Evolutionary conservation across 176 grass and related monocot genomes (phyloP), one percentile per base, ranked within the genome.

Genomic region (Guadua angustifolia): DNA sequence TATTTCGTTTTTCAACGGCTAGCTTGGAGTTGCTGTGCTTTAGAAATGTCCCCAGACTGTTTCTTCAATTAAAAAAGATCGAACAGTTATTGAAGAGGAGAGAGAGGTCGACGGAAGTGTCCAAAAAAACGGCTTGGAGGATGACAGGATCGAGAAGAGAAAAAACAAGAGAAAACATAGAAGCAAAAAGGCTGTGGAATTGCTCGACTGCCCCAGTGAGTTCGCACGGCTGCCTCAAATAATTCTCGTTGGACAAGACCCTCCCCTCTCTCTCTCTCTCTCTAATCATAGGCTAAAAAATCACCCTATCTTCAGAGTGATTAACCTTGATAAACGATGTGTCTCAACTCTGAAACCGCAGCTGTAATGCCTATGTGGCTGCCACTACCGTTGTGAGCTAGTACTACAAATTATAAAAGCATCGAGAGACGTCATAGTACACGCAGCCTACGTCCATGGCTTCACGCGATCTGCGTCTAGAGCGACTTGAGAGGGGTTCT

Each of bases 41-140:
- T 18, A 21, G 46, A 88, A 73, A 32, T 14, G 67, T 39, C 68
- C 6, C 29, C 35, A 75, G 14, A 52, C 19, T 4, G 33, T 38
- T 10, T 42, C 45, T 64, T 18, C 42, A 29, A 32, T 21, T n/a
- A 86, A 47, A 72, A 61, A 19, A 38, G 50, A 15, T 63, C 35
- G 66, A 60, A 13, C 15, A 62, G 21, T 29, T 60, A 19, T 9
- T 9, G 73, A 58, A 24, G 21, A 3, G 3, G 18, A 9, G 16
- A 17, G 19, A 2, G 71, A 36, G 45, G 33, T 29, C 12, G 8
- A 75, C 6, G 44, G 63, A 82, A 65, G 56, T 12, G 83, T 70
- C 88, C 88, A 86, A 90, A 66, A 22, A 44, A 90, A 86, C 73
- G 78, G 79, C 79, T 15, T 65, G 83, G 65, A 77, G 36, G 33